Evolutionary conservation across 768 basidiomycete species (phyloP).

Genomic region (Kwoniella pini): DNA sequence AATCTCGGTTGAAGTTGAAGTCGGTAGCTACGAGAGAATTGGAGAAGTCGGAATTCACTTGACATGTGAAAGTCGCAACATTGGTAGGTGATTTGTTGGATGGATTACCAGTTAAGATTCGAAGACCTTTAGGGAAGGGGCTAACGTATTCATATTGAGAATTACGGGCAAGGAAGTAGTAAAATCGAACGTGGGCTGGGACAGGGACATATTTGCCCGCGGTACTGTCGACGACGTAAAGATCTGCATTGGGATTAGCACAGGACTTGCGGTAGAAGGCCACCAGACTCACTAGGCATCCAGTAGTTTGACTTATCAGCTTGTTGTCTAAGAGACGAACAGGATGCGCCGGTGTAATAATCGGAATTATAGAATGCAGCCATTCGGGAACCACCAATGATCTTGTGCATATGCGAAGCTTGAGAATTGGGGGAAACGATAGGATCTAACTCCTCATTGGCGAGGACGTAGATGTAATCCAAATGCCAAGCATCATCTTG

Average conservation of each 20-base stretch:
- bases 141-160: constrained; percentile 30
- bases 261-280: background rate
- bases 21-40: constrained; percentile 11
- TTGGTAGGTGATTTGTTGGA: constrained; percentile 29
- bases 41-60: constrained; percentile 24
- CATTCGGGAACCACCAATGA: constrained; percentile 44
- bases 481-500: constrained; percentile 37
- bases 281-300: constrained; percentile 32
- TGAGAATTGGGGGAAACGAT: constrained; percentile 41
- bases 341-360: constrained; percentile 25
- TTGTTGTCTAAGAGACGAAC: constrained; percentile 37
- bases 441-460: constrained; percentile 47
- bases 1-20: constrained; percentile 28
- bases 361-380: constrained; percentile 44
- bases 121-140: constrained; percentile 50
- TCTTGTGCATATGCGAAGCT: constrained; percentile 46
- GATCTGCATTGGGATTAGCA: constrained; percentile 6
- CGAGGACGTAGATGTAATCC: constrained; percentile 32
- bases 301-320: constrained; percentile 51
- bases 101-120: constrained; percentile 48
- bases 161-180: constrained; percentile 48
- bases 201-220: constrained; percentile 17
- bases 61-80: constrained; percentile 26
- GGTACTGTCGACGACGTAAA: constrained; percentile 20
- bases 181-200: constrained; percentile 36